These are phyloP conservation scores for Aspergillus caelatus DNA, from an alignment of 2,329 filamentous ascomycete genomes.

Conservation along the genomic window DNA sequence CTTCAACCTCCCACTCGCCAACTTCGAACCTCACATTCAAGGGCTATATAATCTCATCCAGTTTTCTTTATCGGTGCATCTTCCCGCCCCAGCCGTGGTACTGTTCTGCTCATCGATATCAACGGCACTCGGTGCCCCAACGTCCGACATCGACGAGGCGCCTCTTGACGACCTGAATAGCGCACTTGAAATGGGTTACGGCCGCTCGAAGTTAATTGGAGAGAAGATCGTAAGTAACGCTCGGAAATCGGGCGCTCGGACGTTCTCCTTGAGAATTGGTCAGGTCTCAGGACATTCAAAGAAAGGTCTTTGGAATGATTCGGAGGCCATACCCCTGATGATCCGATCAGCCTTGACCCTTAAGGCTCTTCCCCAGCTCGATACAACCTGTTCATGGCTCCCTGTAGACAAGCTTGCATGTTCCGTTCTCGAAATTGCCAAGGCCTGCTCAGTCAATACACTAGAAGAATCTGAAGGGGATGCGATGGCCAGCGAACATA, in stretches of 20 bases:
- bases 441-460: constrained; percentile 14
- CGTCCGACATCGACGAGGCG: constrained; percentile 12
- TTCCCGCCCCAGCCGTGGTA: constrained; percentile 37
- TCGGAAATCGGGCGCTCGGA: constrained; percentile 25
- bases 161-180: constrained; percentile 14
- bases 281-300: constrained; percentile 39
- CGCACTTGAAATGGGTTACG: constrained; percentile 36
- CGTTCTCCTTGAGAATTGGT: constrained; percentile 37
- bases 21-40: constrained; percentile 51
- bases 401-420: constrained; percentile 34
- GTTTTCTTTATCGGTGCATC: constrained; percentile 46
- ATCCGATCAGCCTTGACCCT: constrained; percentile 35
- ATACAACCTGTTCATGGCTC: constrained; percentile 34
- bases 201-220: constrained; percentile 36
- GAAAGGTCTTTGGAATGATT: constrained; percentile 38
- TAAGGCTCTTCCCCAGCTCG: constrained; percentile 27
- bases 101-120: constrained; percentile 58
- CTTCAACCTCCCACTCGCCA: constrained; percentile 54
- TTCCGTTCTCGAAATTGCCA: constrained; percentile 30
- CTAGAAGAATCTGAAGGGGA: neutral
- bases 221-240: constrained; percentile 35
- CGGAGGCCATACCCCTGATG: constrained; percentile 36
- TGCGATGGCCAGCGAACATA: neutral
- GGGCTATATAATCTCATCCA: constrained; percentile 51
- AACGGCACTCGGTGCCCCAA: constrained; percentile 29